Conservation (phyloP, 2,329 filamentous ascomycete genomes). For the Juglanconis oblonga region DNA sequence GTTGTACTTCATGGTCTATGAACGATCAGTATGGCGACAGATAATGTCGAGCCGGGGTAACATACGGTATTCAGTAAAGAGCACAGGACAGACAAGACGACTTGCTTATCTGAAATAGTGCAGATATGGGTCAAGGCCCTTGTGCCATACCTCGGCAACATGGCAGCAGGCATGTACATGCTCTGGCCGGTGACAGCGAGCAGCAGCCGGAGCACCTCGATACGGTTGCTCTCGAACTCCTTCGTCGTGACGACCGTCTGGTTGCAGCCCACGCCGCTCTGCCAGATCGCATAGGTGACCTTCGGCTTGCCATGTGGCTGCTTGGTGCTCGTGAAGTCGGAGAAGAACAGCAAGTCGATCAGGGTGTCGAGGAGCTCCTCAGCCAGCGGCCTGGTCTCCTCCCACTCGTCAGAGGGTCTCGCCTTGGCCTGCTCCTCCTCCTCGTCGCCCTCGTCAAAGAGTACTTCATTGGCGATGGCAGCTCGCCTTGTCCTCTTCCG, state of each 20-base stretch:
- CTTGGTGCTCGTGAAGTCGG: constrained; percentile 79
- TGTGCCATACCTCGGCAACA: constrained; percentile 79
- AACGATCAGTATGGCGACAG: constrained; percentile 7
- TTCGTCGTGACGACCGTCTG: constrained; percentile 83
- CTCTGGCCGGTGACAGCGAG: constrained; percentile 85
- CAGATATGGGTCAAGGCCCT: constrained; percentile 85
- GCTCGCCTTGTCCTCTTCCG: constrained; percentile 68
- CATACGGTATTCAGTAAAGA: constrained; percentile 87
- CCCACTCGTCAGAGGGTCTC: constrained; percentile 60
- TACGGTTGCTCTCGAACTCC: constrained; percentile 89
- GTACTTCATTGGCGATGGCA: constrained; percentile 67
- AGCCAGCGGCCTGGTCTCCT: constrained; percentile 81
- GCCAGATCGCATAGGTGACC: constrained; percentile 93
- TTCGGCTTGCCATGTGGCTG: constrained; percentile 70
- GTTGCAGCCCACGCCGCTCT: constrained; percentile 95
- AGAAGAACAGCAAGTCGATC: constrained; percentile 86
- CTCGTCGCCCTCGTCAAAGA: constrained; percentile 74
- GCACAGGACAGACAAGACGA: constrained; percentile 85
- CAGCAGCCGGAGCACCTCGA: constrained; percentile 82
- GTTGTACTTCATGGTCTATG: constrained; percentile 88
- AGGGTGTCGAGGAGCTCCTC: constrained; percentile 92
- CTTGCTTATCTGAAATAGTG: constrained; percentile 84
- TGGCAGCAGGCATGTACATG: constrained; percentile 82
- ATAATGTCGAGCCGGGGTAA: not conserved
- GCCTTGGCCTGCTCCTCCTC: constrained; percentile 51